These are phyloP conservation scores for Zygosaccharomyces sapae DNA, from an alignment of 1,139 yeast genomes.

Conservation along the genomic window DNA sequence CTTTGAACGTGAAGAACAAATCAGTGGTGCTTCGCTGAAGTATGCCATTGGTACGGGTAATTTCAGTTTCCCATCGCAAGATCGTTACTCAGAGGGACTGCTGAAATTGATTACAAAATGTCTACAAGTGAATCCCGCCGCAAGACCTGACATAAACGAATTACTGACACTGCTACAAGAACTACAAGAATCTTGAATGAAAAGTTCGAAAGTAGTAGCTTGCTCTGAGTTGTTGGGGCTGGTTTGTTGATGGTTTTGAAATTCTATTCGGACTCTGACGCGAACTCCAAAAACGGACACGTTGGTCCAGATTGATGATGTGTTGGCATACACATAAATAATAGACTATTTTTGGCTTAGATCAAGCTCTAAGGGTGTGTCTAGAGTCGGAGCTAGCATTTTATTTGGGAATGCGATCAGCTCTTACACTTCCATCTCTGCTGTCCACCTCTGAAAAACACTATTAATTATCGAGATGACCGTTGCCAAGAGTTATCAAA, in stretches of 20 bases:
- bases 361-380: background rate
- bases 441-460: background rate
- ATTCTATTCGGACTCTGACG: constrained; percentile 1
- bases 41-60: constrained; percentile 73
- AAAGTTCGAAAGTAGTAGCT: background rate
- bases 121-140: constrained; percentile 52
- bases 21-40: constrained; percentile 75
- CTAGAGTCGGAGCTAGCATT: background rate
- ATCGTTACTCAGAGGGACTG: constrained; percentile 52
- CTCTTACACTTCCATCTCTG: background rate
- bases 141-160: constrained; percentile 61
- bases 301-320: constrained; percentile 1
- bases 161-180: constrained; percentile 19
- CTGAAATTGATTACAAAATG: constrained; percentile 56
- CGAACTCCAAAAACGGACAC: constrained; percentile 3
- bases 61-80: constrained; percentile 56
- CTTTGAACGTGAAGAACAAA: constrained; percentile 76
- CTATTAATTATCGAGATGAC: background rate
- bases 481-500: constrained; percentile 30
- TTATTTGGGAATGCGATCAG: background rate
- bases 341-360: background rate
- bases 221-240: background rate
- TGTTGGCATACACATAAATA: background rate
- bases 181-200: constrained; percentile 11
- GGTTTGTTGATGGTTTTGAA: background rate